Base-by-base conservation (phyloP, 2,329 filamentous ascomycete genomes). In the Neurospora crassa region DNA sequence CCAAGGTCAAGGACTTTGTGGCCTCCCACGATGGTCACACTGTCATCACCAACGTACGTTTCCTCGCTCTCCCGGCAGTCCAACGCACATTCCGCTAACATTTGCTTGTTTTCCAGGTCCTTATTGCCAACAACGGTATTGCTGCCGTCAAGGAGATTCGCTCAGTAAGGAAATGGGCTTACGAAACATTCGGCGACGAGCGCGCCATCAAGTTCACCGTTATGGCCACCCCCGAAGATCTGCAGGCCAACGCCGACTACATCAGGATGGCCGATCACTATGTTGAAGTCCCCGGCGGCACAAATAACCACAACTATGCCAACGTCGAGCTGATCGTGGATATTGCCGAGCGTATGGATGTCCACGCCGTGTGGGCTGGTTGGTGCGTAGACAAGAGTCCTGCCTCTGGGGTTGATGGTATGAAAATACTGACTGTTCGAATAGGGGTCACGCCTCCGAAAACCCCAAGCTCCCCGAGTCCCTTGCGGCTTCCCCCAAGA, bases 251-350 rank as follows among this genome's bases (percentile, higher is more conserved):
- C 82, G 96, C 96, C 76, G 96, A 99, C 84, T 99, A 99, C 85
- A 99, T 99, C 81, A 90, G 96, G 81, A 98, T 99, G 96, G 96
- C 96, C 42, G 96, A 99, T 84, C 93, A 97, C 87, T 99, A 99
- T 82, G 96, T 99, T 77, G 96, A 99, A 84, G 95, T 99, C 73
- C 96, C 96, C 42, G 96, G 96, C 79, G 96, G 96, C 80, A 99
- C 96, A 74, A 99, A 99, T 86, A 99, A 99, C 88, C 97, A 99
- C 90, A 99, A 99, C 84, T 99, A 99, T 83, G 96, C 96, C 84
- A 99, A 99, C 81, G 96, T 99, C 73, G 96, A 99, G 85, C 87
- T 99, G 80, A 99, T 99, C 82, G 96, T 99, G 76, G 96, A 99
- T 85, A 90, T 99, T 80, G 96, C 96, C 37, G 96, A 99, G 87